Percentiles rank a stretch among this genome's conserved stretches.
Conservation (phyloP, 108 stramenopile genomes). For the Cylindrotheca closterium region DNA sequence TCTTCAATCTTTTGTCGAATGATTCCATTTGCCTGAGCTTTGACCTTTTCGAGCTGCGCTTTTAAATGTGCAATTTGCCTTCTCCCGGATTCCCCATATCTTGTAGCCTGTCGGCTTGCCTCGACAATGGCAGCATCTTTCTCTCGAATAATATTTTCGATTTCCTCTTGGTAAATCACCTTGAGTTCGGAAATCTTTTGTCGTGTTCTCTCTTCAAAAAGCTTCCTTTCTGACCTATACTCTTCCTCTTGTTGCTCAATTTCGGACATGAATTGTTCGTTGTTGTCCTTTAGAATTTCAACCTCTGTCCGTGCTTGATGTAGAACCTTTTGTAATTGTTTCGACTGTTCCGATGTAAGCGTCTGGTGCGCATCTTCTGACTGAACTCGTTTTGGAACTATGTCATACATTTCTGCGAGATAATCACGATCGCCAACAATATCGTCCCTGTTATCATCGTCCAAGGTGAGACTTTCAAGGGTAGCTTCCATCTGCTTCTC, state of each 20-base stretch:
- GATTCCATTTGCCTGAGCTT: not conserved
- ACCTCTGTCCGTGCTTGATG: slow-evolving; percentile 25
- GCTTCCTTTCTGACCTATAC: slow-evolving; percentile 33
- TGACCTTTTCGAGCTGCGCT: slow-evolving; percentile 16
- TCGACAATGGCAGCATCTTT: slow-evolving; percentile 38
- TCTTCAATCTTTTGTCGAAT: slow-evolving; percentile 10
- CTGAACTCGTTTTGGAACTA: not conserved
- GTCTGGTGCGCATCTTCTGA: not conserved
- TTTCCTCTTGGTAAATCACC: slow-evolving; percentile 22
- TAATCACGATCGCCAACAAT: slow-evolving; percentile 9
- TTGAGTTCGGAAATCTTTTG: slow-evolving; percentile 21
- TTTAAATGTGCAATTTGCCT: slow-evolving; percentile 10
- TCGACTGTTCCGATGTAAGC: slow-evolving; percentile 9
- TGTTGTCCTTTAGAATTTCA: slow-evolving; percentile 25
- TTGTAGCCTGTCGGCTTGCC: slow-evolving; percentile 22
- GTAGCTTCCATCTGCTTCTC: slow-evolving; percentile 25
- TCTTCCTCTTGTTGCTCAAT: slow-evolving; percentile 41
- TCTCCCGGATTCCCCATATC: slow-evolving; percentile 19
- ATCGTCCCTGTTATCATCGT: slow-evolving; percentile 6
- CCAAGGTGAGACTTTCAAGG: not conserved
- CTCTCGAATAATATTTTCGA: slow-evolving; percentile 17
- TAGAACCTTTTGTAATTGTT: slow-evolving; percentile 15
- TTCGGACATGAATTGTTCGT: slow-evolving; percentile 25
- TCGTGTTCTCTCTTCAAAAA: slow-evolving; percentile 19
- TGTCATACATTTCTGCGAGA: slow-evolving; percentile 1